Base-by-base conservation (phyloP, 2,329 filamentous ascomycete genomes). In the Beauveria scarabaeidicola region DNA sequence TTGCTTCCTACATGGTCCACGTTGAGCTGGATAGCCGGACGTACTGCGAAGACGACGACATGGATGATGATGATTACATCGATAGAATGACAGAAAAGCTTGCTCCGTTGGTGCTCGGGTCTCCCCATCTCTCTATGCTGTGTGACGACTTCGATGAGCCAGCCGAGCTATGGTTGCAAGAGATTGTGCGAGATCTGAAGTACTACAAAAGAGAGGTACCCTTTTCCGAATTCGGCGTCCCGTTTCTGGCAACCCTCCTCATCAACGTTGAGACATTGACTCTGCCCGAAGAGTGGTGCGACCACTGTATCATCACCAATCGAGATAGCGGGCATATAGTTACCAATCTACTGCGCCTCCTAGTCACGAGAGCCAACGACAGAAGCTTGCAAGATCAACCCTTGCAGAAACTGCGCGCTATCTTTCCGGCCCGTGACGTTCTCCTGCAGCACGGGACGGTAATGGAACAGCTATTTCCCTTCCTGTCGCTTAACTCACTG, bases 1-100 rank as follows among this genome's bases (percentile, higher is more conserved):
- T 61, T 29, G 52, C 59, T 5, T 7, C 21, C 32, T 61, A 61
- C 59, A 61, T 61, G n/a, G 38, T 61, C 15, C 52, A 61, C 19
- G 43, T 56, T 2, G 21, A 57, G 13, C 19, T 61, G 13, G 15
- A n/a, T 5, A 8, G 8, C 25, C 23, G 44, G 2, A 0, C 23
- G 0, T 19, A 3, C 3, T 52, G 44, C 7, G 21, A 36, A 7
- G 3, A 15, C 3, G 9, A 2, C n/a, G 53, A 46, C n/a, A 11
- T 23, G 3, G 1, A 5, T 3, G 41, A 47, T 15, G 11, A 19
- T 29, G 21, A 25, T 11, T 47, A 38, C 40, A 44, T 38, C 17
- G n/a, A 36, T 10, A 10, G 17, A 36, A 47, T 40, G 43, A 23
- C 25, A 3, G 17, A 25, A 3, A 29, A 17, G 19, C 46, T 61